Evolutionary conservation across 2,329 filamentous ascomycete genomes (phyloP).

Genomic region (Fonsecaea monophora): DNA sequence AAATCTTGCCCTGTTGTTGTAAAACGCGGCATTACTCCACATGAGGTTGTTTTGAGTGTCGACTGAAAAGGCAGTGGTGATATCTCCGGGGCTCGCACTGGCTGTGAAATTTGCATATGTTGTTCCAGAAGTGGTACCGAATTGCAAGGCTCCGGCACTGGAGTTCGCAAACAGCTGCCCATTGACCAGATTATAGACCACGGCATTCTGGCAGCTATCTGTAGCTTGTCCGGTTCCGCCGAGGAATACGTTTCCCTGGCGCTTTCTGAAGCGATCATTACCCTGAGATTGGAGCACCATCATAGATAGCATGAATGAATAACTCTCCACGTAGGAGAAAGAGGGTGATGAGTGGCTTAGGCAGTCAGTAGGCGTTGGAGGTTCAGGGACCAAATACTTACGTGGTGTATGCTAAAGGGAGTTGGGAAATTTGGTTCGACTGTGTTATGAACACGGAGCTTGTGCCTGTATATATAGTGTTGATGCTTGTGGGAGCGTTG

Average conservation of each 20-base stretch:
- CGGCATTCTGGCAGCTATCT: slow-evolving; percentile 31
- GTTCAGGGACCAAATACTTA: not conserved
- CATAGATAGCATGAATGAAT: slow-evolving; percentile 25
- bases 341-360: slow-evolving; percentile 18
- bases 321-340: slow-evolving; percentile 20
- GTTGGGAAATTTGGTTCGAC: slow-evolving; percentile 9
- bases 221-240: slow-evolving; percentile 28
- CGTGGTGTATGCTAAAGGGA: slow-evolving; percentile 11
- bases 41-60: slow-evolving; percentile 33
- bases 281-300: slow-evolving; percentile 3
- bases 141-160: slow-evolving; percentile 32
- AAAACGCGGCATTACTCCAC: slow-evolving; percentile 36
- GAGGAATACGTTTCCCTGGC: slow-evolving; percentile 24
- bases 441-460: slow-evolving; percentile 16
- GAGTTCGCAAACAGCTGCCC: slow-evolving; percentile 37
- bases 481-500: slow-evolving; percentile 37
- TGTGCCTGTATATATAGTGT: slow-evolving; percentile 31
- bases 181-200: slow-evolving; percentile 34
- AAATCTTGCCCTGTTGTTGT: slow-evolving; percentile 35
- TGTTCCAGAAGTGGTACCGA: slow-evolving; percentile 31
- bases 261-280: slow-evolving; percentile 27
- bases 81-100: slow-evolving; percentile 29
- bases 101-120: slow-evolving; percentile 34
- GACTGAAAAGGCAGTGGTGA: slow-evolving; percentile 37
- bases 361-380: slow-evolving; percentile 4